Conservation (phyloP, 2,329 filamentous ascomycete species). For the Fusarium protoensiforme region DNA sequence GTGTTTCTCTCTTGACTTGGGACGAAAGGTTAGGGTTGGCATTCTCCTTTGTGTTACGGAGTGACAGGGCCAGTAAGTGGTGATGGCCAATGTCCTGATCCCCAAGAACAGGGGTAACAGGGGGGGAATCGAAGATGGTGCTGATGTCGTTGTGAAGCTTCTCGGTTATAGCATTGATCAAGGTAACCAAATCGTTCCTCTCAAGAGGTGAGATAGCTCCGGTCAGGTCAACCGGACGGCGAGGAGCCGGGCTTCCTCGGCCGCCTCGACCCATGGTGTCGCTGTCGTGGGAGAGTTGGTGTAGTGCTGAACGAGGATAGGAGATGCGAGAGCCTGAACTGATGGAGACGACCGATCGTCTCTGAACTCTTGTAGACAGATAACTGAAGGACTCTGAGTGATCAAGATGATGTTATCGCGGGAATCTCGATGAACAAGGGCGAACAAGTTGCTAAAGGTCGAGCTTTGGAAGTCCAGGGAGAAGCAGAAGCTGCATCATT, state of each 20-base stretch:
- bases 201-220: conserved; percentile 60
- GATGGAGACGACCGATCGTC: background rate
- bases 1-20: background rate
- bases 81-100: conserved; percentile 47
- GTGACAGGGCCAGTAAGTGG: conserved; percentile 50
- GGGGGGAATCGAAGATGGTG: conserved; percentile 62
- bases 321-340: background rate
- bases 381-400: background rate
- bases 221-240: conserved; percentile 63
- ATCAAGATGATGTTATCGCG: background rate
- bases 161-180: conserved; percentile 65
- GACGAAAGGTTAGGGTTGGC: conserved; percentile 7
- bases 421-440: background rate
- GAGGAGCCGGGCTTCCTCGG: conserved; percentile 48
- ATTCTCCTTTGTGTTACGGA: conserved; percentile 44
- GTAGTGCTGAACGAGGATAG: background rate
- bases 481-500: background rate
- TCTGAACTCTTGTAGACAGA: background rate
- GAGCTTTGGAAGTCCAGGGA: conserved; percentile 6
- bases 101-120: conserved; percentile 45
- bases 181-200: conserved; percentile 62
- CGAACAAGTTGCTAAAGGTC: background rate
- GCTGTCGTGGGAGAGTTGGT: background rate
- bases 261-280: conserved; percentile 54
- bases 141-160: conserved; percentile 64